Percentiles rank a stretch among this genome's conserved stretches.
Conservation (phyloP, 129 eudicot species). For the Dittrichia graveolens region DNA sequence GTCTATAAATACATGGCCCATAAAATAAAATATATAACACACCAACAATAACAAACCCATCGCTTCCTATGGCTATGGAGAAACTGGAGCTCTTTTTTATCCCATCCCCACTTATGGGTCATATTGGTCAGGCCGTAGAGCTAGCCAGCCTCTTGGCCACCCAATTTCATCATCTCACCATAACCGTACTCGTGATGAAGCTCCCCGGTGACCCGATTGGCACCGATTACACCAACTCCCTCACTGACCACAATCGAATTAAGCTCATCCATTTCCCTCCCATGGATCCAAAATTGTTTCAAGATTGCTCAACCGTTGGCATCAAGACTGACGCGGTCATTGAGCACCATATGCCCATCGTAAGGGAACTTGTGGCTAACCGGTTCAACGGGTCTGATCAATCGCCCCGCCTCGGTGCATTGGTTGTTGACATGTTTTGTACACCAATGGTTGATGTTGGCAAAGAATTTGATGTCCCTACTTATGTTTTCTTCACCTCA, state of each 20-base stretch:
- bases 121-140: conserved; percentile 29
- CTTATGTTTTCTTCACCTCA: conserved; percentile 48
- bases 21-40: too few relatives aligned
- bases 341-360: conserved; percentile 38
- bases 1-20: too few relatives aligned
- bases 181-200: conserved; percentile 47
- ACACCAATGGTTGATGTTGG: conserved; percentile 60
- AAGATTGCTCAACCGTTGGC: conserved; percentile 32
- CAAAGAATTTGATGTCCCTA: conserved; percentile 43
- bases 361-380: conserved; percentile 27
- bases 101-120: conserved; percentile 32
- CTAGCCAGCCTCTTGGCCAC: conserved; percentile 29
- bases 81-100: conserved; percentile 24
- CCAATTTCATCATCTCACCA: conserved; percentile 30
- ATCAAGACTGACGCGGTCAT: conserved; percentile 31
- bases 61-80: conserved; percentile 3
- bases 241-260: conserved; percentile 22
- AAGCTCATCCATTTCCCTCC: conserved; percentile 45
- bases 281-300: conserved; percentile 27
- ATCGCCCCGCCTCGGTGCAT: conserved; percentile 20
- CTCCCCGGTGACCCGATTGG: conserved; percentile 40
- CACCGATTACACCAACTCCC: conserved; percentile 34
- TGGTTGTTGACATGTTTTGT: conserved; percentile 63
- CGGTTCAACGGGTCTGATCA: neutral
- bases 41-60: neutral